A percentile compares a stretch with the other conserved stretches of the same genome.
phyloP scores from a whole-genome alignment of 345 rosid species.

The Eucalyptus paniculata region DNA sequence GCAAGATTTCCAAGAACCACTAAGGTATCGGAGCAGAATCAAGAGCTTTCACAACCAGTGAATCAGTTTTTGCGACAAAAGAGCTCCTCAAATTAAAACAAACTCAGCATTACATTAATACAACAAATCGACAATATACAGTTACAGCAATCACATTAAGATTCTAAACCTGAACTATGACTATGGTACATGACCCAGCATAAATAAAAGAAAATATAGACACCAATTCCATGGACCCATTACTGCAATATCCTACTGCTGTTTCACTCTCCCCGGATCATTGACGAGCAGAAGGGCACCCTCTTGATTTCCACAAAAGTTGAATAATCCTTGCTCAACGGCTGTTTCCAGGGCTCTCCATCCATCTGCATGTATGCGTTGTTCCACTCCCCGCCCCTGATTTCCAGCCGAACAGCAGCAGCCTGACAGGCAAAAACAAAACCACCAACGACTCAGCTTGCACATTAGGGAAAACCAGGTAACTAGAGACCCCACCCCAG shows the following conservation, averaged over 20 bases:
- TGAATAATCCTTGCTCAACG: constrained; percentile 54
- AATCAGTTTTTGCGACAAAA: neutral
- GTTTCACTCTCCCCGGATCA: constrained; percentile 46
- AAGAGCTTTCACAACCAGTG: neutral
- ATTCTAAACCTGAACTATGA: neutral
- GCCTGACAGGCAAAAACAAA: constrained; percentile 29
- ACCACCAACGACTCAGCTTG: neutral
- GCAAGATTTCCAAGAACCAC: neutral
- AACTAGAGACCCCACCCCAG: neutral
- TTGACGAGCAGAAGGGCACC: constrained; percentile 59
- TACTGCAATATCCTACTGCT: neutral
- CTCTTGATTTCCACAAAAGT: constrained; percentile 72
- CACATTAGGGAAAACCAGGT: neutral
- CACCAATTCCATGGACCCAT: neutral
- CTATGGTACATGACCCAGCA: neutral
- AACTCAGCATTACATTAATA: neutral
- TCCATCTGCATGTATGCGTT: constrained; percentile 96
- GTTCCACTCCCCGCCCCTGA: constrained; percentile 87
- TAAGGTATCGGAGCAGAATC: neutral
- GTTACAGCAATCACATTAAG: neutral
- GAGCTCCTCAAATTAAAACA: neutral
- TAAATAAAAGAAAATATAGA: neutral
- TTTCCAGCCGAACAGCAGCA: constrained; percentile 72
- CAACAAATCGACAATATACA: neutral
- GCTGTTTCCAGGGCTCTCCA: constrained; percentile 97